phyloP scores from a whole-genome alignment of 768 basidiomycete species.

The Neoboletus brunneissimus region DNA sequence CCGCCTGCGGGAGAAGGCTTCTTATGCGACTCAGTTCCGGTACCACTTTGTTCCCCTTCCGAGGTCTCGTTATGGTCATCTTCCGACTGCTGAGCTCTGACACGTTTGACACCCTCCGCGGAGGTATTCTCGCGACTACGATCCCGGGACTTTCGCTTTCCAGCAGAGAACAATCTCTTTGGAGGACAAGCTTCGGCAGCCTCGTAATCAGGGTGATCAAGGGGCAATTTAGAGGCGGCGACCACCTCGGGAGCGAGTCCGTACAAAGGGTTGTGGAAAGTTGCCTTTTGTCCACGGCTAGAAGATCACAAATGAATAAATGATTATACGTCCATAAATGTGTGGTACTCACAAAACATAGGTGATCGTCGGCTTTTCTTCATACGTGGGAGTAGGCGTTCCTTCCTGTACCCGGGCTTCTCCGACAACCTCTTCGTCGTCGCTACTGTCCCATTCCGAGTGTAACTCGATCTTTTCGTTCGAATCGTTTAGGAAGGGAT shows the following conservation, averaged over 20 bases:
- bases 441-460: conserved; percentile 34
- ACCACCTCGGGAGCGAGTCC: conserved; percentile 42
- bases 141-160: conserved; percentile 29
- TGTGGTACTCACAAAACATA: conserved; percentile 65
- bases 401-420: conserved; percentile 33
- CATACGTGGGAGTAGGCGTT: conserved; percentile 37
- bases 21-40: neutral
- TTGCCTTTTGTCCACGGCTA: conserved; percentile 66
- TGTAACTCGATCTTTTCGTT: conserved; percentile 16
- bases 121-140: conserved; percentile 19
- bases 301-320: conserved; percentile 3
- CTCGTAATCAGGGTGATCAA: conserved; percentile 64
- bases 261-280: conserved; percentile 63
- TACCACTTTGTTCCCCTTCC: conserved; percentile 16
- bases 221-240: conserved; percentile 50
- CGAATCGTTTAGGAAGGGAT: conserved; percentile 59
- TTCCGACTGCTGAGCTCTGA: conserved; percentile 6
- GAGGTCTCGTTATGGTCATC: conserved; percentile 6
- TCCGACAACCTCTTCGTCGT: conserved; percentile 35
- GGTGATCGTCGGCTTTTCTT: conserved; percentile 61
- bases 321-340: neutral
- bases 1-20: neutral
- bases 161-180: conserved; percentile 48
- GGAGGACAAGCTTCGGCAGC: conserved; percentile 54
- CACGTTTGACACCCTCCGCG: conserved; percentile 14